Conservation (phyloP, 768 basidiomycete genomes). For the Amanita pallidorosea region DNA sequence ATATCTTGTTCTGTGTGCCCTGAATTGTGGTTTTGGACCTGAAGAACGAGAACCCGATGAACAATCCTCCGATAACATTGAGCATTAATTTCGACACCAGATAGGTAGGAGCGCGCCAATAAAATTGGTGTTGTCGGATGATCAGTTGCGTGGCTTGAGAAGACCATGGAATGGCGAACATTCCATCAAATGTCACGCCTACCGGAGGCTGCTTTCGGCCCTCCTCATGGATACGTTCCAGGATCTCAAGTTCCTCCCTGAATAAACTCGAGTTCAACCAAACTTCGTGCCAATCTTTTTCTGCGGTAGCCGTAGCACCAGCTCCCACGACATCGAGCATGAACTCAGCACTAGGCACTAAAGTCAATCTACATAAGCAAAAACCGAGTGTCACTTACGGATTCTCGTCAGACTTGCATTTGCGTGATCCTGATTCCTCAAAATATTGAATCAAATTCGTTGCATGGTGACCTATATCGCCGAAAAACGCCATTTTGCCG, state of each 20-base stretch:
- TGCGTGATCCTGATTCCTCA: slow-evolving; percentile 51
- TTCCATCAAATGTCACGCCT: slow-evolving; percentile 22
- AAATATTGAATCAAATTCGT: slow-evolving; percentile 67
- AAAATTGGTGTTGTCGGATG: slow-evolving; percentile 29
- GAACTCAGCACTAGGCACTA: slow-evolving; percentile 36
- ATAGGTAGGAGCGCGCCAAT: slow-evolving; percentile 56
- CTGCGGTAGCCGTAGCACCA: slow-evolving; percentile 45
- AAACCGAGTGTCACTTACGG: slow-evolving; percentile 33
- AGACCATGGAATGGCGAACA: slow-evolving; percentile 44
- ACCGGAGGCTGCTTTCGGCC: slow-evolving; percentile 34
- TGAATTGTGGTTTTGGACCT: slow-evolving; percentile 41
- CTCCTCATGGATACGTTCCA: slow-evolving; percentile 39
- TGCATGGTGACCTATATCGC: slow-evolving; percentile 56
- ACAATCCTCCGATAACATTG: slow-evolving; percentile 41
- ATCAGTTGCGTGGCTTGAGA: slow-evolving; percentile 35
- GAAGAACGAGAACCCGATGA: slow-evolving; percentile 59
- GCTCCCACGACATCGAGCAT: slow-evolving; percentile 69
- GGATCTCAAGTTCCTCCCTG: slow-evolving; percentile 20
- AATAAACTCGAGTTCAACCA: slow-evolving; percentile 32
- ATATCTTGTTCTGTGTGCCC: slow-evolving; percentile 56
- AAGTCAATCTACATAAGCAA: neutral
- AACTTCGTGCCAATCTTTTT: slow-evolving; percentile 44
- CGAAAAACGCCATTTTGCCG: slow-evolving; percentile 68
- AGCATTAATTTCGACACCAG: slow-evolving; percentile 46
- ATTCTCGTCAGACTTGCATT: slow-evolving; percentile 60